A percentile compares a stretch with the other conserved stretches of the same genome.
These are phyloP conservation scores for Debaryomyces udenii DNA, from an alignment of 1,139 yeast genomes.

Conservation along the genomic window DNA sequence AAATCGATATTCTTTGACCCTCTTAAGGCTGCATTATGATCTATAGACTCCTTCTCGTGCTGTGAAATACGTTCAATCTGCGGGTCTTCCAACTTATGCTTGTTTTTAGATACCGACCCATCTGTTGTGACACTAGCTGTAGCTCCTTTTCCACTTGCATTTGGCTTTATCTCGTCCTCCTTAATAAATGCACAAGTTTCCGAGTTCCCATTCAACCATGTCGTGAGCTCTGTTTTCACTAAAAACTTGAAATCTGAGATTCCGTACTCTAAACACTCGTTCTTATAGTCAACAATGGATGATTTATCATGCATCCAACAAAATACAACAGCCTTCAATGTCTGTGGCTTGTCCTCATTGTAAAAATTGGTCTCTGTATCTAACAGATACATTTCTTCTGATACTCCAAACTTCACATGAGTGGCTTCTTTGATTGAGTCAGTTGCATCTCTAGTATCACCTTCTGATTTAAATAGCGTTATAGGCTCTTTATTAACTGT, in stretches of 20 bases:
- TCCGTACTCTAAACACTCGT: slow-evolving; percentile 65
- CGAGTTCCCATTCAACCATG: slow-evolving; percentile 76
- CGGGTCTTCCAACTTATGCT: slow-evolving; percentile 52
- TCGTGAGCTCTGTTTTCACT: slow-evolving; percentile 80
- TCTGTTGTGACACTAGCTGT: slow-evolving; percentile 12
- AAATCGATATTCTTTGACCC: slow-evolving; percentile 79
- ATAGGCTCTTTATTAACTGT: slow-evolving; percentile 29
- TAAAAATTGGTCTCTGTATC: slow-evolving; percentile 58
- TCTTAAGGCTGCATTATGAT: slow-evolving; percentile 79
- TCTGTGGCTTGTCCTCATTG: slow-evolving; percentile 52
- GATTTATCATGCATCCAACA: slow-evolving; percentile 81
- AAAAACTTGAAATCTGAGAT: slow-evolving; percentile 78
- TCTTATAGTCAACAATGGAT: slow-evolving; percentile 80
- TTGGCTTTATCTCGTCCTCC: slow-evolving; percentile 15
- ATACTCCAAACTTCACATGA: slow-evolving; percentile 34
- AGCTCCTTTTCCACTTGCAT: slow-evolving; percentile 12
- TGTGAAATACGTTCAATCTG: slow-evolving; percentile 54
- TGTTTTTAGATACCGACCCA: slow-evolving; percentile 22
- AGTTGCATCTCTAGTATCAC: slow-evolving; percentile 20
- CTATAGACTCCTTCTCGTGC: slow-evolving; percentile 68
- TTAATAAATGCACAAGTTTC: slow-evolving; percentile 57
- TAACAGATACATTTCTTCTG: slow-evolving; percentile 30
- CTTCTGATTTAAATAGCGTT: slow-evolving; percentile 24
- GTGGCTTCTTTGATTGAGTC: slow-evolving; percentile 41
- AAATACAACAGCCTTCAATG: slow-evolving; percentile 68